Base-by-base conservation (phyloP, 108 stramenopile genomes). In the Conticribra weissflogii region DNA sequence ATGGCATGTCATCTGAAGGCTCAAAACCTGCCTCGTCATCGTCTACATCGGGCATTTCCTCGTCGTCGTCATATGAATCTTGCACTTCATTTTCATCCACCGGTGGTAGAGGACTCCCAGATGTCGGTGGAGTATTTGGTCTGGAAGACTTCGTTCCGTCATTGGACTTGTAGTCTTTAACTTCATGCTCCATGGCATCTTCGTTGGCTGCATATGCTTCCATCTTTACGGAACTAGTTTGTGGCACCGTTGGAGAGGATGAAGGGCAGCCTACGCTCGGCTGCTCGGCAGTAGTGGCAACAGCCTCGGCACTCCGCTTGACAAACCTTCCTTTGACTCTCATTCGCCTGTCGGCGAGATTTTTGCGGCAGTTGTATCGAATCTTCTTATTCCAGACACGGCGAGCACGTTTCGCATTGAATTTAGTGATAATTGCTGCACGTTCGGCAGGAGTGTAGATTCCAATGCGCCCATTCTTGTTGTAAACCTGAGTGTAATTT, bases 271-370 rank as follows among this genome's bases (percentile, higher is more conserved):
- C n/a, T n/a, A n/a, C n/a, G n/a, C n/a, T n/a, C n/a, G n/a, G 49
- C 14, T 64, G 25, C 3, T 45, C 33, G 25, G 57, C 49, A 44
- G 65, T 70, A 23, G 78, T 68, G 5, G 51, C 57, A 16, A 79
- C 53, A 25, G 85, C 67, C 53, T 86, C 86, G 27, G 74, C 76
- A 53, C 81, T 79, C 15, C 93, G 82, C 76, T 98, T 98, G 30
- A 98, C 98, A 70, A 98, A 99, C 28, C 98, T 80, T 5, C 98
- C 98, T 82, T 99, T 99, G 34, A 99, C 91, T 32, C 98, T 83
- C 76, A 97, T 81, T 7, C 98, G 79, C 30, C 96, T 81, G 78
- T 99, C 96, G 9, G 98, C 98, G 34, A 99, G 82, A 75, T 87
- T 96, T 81, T 97, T 97, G 48, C 98, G 93, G 78, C 98, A 99